Evolutionary conservation across 2,329 filamentous ascomycete genomes (phyloP), one percentile per base, ranked within the genome.

Genomic region (Colletotrichum musae): DNA sequence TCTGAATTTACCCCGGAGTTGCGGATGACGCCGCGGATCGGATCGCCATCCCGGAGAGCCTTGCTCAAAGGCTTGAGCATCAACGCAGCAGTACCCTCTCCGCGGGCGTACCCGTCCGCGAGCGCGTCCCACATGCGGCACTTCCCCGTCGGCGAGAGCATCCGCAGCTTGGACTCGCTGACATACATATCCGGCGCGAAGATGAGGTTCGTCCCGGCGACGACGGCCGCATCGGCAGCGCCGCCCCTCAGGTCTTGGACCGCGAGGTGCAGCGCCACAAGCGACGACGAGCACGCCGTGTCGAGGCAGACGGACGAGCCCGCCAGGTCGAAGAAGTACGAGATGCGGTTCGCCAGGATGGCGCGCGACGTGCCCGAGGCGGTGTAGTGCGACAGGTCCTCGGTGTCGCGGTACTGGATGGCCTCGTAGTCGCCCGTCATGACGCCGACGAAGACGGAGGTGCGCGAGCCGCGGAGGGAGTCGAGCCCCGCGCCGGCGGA

Each of bases 41-140:
- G 77, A 53, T 83, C 76, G 0, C 78, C 77, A 64, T 82, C 74
- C 16, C 47, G 73, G 3, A 89, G 58, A 0, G 88, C 89, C 1
- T 80, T 74, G 5, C 73, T 75, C 1, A 89, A 72, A 0, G 74
- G 77, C 73, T 90, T 90, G 0, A 91, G 71, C 0, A 89, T 74
- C 0, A 90, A 68, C 0, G 79, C 77, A 1, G 82, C 82, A 4
- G 87, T 75, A 0, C 87, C 87, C 56, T 90, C 88, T 0, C 77
- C 78, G 1, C 77, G 60, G 0, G 72, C 76, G 32, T 78, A 80
- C 0, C 79, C 78, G 10, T 81, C 76, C 0, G 74, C 79, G 0
- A 73, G 57, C 3, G 71, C 43, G 10, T 80, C 78, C 16, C 77
- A 80, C 9, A 74, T 76, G 21, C 72, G 75, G 9, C 73, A 79